Evolutionary conservation across 2,329 filamentous ascomycete species (phyloP).

Genomic region (Grosmannia penicillata): DNA sequence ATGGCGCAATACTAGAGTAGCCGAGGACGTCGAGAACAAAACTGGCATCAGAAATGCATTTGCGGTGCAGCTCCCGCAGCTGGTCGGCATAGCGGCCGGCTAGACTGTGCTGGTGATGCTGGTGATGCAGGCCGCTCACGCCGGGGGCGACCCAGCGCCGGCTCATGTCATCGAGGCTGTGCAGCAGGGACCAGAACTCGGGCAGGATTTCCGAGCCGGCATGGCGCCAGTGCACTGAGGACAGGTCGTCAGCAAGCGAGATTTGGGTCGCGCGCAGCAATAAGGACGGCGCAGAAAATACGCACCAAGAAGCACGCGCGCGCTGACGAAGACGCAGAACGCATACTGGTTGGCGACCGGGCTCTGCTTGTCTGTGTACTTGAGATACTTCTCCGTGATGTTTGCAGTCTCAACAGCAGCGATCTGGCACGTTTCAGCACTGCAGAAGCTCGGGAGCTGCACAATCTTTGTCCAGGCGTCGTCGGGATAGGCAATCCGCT

Average conservation of each 20-base stretch:
- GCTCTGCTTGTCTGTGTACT: slow-evolving; percentile 16
- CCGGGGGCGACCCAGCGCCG: slow-evolving; percentile 6
- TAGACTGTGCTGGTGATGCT: neutral
- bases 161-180: slow-evolving; percentile 7
- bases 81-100: slow-evolving; percentile 6
- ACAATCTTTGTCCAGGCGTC: slow-evolving; percentile 16
- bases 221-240: neutral
- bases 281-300: neutral
- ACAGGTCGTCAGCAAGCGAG: too few species aligned
- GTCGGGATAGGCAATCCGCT: slow-evolving; percentile 29
- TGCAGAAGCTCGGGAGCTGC: slow-evolving; percentile 26
- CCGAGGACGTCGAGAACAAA: slow-evolving; percentile 4
- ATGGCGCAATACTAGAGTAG: neutral
- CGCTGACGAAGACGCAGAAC: slow-evolving; percentile 31
- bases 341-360: slow-evolving; percentile 24
- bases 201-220: slow-evolving; percentile 9
- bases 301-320: slow-evolving; percentile 21
- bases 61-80: slow-evolving; percentile 2
- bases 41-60: slow-evolving; percentile 1
- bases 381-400: slow-evolving; percentile 30
- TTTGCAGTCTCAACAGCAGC: slow-evolving; percentile 30
- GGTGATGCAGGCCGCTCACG: neutral
- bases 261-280: neutral
- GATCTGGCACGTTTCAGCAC: slow-evolving; percentile 31
- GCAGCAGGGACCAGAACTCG: slow-evolving; percentile 12